Evolutionary conservation across 106 monocot genomes (phyloP).

Genomic region (Triglochin maritima): DNA sequence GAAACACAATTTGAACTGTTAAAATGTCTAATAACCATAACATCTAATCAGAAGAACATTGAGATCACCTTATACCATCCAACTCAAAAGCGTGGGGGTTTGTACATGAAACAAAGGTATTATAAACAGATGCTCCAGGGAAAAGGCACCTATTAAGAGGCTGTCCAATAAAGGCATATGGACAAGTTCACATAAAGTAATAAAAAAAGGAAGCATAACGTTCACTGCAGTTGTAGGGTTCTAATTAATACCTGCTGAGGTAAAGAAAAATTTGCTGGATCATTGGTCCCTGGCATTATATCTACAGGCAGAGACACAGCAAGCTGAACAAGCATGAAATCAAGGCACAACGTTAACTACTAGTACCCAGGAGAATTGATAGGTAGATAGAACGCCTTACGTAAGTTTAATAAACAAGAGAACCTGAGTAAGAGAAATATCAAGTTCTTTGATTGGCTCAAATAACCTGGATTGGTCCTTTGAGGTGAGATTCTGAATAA

Average conservation of each 20-base stretch:
- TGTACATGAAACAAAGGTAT: conserved; percentile 78
- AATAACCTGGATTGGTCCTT: conserved; percentile 75
- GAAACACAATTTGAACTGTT: background rate
- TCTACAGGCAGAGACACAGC: conserved; percentile 85
- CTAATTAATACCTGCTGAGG: conserved; percentile 69
- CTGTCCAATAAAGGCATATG: conserved; percentile 21
- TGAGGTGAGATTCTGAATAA: conserved; percentile 37
- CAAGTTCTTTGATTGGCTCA: conserved; percentile 92
- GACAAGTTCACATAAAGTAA: background rate
- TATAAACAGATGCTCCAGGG: conserved; percentile 82
- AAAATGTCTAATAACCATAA: background rate
- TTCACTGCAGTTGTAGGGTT: too few relatives aligned
- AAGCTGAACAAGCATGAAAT: conserved; percentile 39
- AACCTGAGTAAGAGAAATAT: conserved; percentile 94
- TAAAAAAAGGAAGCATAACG: too few relatives aligned
- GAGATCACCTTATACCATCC: conserved; percentile 52
- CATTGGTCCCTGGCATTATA: conserved; percentile 84
- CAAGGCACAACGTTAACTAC: background rate
- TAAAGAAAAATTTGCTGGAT: conserved; percentile 91
- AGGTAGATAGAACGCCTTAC: too few relatives aligned
- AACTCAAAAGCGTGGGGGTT: conserved; percentile 98
- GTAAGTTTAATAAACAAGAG: background rate
- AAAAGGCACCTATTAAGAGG: conserved; percentile 90
- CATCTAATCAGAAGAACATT: background rate
- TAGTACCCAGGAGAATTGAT: background rate